Evolutionary conservation across 2,329 filamentous ascomycete species (phyloP).

Genomic region (Geoglossum cookeanum): DNA sequence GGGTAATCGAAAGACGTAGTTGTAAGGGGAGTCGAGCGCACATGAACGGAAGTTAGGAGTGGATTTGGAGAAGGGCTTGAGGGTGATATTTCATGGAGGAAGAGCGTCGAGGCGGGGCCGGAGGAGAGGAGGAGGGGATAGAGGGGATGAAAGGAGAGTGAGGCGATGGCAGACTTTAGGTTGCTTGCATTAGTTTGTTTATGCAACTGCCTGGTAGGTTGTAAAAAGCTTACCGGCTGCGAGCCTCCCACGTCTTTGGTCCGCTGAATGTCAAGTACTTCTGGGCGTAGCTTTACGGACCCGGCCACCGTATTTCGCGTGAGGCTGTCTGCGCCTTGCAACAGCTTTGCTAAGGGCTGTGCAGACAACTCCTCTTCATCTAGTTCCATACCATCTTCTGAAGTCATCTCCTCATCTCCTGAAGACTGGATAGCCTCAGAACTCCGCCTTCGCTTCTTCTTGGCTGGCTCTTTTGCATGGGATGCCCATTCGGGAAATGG

Average conservation of each 20-base stretch:
- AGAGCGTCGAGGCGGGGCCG: constrained; percentile 67
- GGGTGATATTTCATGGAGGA: constrained; percentile 73
- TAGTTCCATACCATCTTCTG: constrained; percentile 32
- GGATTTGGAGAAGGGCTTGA: constrained; percentile 67
- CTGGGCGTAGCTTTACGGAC: constrained; percentile 58
- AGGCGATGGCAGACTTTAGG: constrained; percentile 49
- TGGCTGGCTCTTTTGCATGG: constrained; percentile 23
- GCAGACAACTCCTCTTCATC: constrained; percentile 34
- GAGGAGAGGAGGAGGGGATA: constrained; percentile 81
- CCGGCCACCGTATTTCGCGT: constrained; percentile 33
- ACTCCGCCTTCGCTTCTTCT: constrained; percentile 25
- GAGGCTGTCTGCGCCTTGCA: constrained; percentile 55
- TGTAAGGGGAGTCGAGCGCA: constrained; percentile 65
- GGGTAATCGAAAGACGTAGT: constrained; percentile 64
- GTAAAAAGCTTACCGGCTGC: constrained; percentile 36
- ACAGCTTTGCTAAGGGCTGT: constrained; percentile 59
- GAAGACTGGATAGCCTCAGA: constrained; percentile 22
- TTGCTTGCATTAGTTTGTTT: constrained; percentile 5
- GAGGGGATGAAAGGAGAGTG: constrained; percentile 73
- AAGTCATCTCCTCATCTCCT: constrained; percentile 31
- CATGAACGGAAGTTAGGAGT: constrained; percentile 72
- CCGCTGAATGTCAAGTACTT: constrained; percentile 77
- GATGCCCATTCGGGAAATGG: constrained; percentile 42
- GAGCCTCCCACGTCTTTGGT: constrained; percentile 66
- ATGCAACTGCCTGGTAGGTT: neutral